Conservation (phyloP, 306 rosid genomes). For the Comarum palustre region DNA sequence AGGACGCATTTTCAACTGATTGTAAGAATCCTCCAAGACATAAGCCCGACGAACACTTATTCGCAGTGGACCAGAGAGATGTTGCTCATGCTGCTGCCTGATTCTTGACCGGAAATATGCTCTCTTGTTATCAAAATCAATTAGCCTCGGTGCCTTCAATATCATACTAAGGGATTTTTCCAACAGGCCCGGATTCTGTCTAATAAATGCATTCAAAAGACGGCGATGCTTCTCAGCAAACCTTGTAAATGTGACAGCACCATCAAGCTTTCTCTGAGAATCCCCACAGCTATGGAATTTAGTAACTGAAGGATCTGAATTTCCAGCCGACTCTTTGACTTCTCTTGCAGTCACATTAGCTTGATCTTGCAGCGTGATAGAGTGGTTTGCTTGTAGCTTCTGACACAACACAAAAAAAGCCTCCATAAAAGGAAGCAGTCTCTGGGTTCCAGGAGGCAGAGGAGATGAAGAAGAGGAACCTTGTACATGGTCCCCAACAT, state of each 20-base stretch:
- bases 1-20: slow-evolving; percentile 94
- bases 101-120: slow-evolving; percentile 95
- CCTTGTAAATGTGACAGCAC: slow-evolving; percentile 76
- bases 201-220: slow-evolving; percentile 82
- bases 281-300: slow-evolving; percentile 44
- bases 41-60: slow-evolving; percentile 91
- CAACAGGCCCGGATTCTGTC: slow-evolving; percentile 91
- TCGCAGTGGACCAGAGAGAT: slow-evolving; percentile 80
- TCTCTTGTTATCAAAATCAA: slow-evolving; percentile 94
- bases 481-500: slow-evolving; percentile 67
- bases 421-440: slow-evolving; percentile 92
- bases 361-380: slow-evolving; percentile 61
- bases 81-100: slow-evolving; percentile 94
- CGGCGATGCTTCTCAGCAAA: slow-evolving; percentile 98
- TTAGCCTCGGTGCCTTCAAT: slow-evolving; percentile 93
- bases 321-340: slow-evolving; percentile 82
- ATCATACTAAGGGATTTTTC: slow-evolving; percentile 96
- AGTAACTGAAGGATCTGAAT: slow-evolving; percentile 44
- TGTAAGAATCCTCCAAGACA: slow-evolving; percentile 94
- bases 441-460: slow-evolving; percentile 96
- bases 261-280: slow-evolving; percentile 65
- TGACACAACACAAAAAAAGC: slow-evolving; percentile 97
- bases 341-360: slow-evolving; percentile 75
- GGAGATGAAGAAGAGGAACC: slow-evolving; percentile 85
- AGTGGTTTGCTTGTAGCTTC: slow-evolving; percentile 75